Evolutionary conservation across 495 filamentous ascomycete genomes (phyloP), one percentile per base, ranked within the genome.

Genomic region (Viridothelium virens): DNA sequence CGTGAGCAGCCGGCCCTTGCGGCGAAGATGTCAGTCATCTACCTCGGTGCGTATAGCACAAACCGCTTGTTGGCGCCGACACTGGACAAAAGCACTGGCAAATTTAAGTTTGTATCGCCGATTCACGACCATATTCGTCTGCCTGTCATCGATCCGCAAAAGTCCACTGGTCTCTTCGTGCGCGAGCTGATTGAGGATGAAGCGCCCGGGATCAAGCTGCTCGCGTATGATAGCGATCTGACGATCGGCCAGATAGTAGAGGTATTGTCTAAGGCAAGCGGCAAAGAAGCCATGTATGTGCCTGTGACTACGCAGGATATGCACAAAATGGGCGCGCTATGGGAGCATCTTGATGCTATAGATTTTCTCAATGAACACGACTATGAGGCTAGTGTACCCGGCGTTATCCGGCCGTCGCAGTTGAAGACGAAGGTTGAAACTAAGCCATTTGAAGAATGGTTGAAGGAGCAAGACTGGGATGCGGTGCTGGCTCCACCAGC

Each of bases 161-260:
- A 44, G 41, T 14, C 41, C 6, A 44, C 14, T 1, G 6, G 41
- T 0, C 41, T 44, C 41, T 44, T 44, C 41, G 14, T 44, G 41
- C 41, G 41, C 1, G 41, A 44, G 41, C 41, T 44, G 41, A 44
- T 44, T 14, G 41, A 44, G 63, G 72, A 75, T 56, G 78, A 80
- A 56, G 67, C 37, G 0, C 64, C 80, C 9, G 74, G 76, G 0
- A 74, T 66, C 11, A 80, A 76, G 68, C 67, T 82, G 0, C 69
- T 80, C 2, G 80, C 78, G 0, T 82, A 80, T 65, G 77, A 81
- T 62, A 75, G 73, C 56, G 74, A 76, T 63, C 63, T 74, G 31
- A 74, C 65, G 0, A 64, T 79, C 2, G 67, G 68, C 37, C 67
- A 80, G 44, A 66, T 74, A 7, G 66, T 77, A 14, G 67, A 71